phyloP scores from a whole-genome alignment of 257 asterid species.

The Nicotiana knightiana region DNA sequence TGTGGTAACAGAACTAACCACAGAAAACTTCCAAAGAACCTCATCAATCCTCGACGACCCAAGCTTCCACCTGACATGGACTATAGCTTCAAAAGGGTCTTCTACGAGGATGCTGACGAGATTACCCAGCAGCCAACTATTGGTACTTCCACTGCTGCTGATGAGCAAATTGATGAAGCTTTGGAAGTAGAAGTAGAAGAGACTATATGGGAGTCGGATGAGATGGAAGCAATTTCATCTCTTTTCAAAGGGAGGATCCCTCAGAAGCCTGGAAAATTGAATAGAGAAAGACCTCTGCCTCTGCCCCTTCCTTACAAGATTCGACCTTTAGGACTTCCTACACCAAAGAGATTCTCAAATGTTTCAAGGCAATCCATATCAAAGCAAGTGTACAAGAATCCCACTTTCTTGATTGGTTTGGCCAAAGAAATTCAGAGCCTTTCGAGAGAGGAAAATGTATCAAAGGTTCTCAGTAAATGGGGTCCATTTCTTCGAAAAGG shows the following conservation, averaged over 20 bases:
- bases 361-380: conserved; percentile 39
- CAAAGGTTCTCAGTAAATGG: conserved; percentile 52
- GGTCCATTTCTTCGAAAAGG: conserved; percentile 70
- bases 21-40: conserved; percentile 51
- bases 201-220: conserved; percentile 60
- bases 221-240: conserved; percentile 78
- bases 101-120: neutral
- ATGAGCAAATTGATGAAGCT: conserved; percentile 4
- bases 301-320: conserved; percentile 65
- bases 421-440: conserved; percentile 65
- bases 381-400: conserved; percentile 66
- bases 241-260: conserved; percentile 72
- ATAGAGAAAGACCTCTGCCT: conserved; percentile 61
- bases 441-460: conserved; percentile 46
- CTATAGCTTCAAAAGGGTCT: neutral
- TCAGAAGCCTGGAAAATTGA: conserved; percentile 67
- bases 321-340: conserved; percentile 63
- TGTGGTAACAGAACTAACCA: conserved; percentile 16
- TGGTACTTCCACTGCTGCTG: neutral
- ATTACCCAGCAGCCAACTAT: neutral
- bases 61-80: conserved; percentile 43
- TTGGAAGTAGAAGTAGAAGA: conserved; percentile 11
- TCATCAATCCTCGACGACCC: conserved; percentile 48
- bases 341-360: conserved; percentile 41
- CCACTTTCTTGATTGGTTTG: conserved; percentile 65